Percentiles rank a stretch among this genome's conserved stretches.
phyloP scores from a whole-genome alignment of 305 asterid genomes.

The Fraxinus angustifolia region DNA sequence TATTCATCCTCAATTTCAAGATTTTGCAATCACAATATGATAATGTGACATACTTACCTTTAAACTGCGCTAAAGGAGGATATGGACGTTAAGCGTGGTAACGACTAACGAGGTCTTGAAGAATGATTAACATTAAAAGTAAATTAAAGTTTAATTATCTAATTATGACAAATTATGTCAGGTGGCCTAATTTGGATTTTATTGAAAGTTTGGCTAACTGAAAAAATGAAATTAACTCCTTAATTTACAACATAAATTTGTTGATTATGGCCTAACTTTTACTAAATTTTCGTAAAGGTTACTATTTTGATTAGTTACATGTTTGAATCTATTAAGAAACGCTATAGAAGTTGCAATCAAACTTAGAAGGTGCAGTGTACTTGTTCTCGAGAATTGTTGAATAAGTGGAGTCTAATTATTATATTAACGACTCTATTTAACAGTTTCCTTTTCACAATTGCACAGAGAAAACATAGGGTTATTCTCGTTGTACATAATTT shows the following conservation, averaged over 20 bases:
- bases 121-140: neutral
- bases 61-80: too few relatives aligned
- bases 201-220: neutral
- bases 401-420: too few relatives aligned
- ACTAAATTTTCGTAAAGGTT: too few relatives aligned
- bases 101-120: neutral
- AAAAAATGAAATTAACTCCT: neutral
- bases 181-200: neutral
- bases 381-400: too few relatives aligned
- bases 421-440: too few relatives aligned
- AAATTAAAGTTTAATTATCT: too few relatives aligned
- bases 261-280: neutral
- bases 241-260: neutral
- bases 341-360: neutral
- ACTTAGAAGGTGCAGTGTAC: neutral
- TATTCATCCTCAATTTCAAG: neutral
- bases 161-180: too few relatives aligned
- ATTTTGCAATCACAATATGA: neutral
- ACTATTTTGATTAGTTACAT: neutral
- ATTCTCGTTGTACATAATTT: too few relatives aligned
- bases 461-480: too few relatives aligned
- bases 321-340: too few relatives aligned
- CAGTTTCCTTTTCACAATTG: too few relatives aligned
- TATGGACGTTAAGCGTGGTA: too few relatives aligned
- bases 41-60: neutral